Conservation (phyloP, 192 early-diverging fungal genomes). For the Obelidium mucronatum region DNA sequence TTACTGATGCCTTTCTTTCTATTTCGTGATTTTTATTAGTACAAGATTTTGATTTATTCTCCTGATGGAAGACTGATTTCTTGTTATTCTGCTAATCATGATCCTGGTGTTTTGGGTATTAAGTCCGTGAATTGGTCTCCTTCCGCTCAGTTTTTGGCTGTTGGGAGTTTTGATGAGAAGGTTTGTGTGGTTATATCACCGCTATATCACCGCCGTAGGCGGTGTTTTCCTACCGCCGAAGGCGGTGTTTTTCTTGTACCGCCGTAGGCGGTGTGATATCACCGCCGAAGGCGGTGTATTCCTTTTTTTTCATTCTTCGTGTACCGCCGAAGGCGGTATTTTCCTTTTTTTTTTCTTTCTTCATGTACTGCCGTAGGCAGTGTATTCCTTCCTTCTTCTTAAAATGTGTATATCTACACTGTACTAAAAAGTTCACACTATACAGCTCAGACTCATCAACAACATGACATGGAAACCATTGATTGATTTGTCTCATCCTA, state of each 20-base stretch:
- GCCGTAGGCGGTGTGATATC: no score
- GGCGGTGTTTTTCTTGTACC: no score
- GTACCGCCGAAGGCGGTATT: no score
- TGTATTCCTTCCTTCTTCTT: constrained; percentile 15
- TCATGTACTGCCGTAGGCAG: background rate
- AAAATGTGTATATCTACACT: no score
- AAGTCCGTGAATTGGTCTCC: constrained; percentile 80
- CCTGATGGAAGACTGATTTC: constrained; percentile 64
- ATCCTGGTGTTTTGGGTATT: constrained; percentile 81
- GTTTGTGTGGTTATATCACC: no score
- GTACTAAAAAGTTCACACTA: no score
- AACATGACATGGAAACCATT: constrained; percentile 75
- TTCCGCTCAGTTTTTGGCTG: constrained; percentile 74
- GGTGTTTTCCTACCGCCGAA: no score
- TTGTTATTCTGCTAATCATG: constrained; percentile 59
- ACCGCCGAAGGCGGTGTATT: no score
- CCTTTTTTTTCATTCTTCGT: no score
- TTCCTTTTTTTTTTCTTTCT: constrained; percentile 16
- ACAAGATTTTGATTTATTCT: constrained; percentile 74
- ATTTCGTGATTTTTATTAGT: no score
- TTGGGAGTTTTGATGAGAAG: constrained; percentile 89
- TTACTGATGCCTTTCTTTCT: no score
- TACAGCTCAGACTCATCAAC: constrained; percentile 75
- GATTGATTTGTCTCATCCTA: constrained; percentile 67
- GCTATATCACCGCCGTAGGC: no score